Base-by-base conservation (phyloP, 768 basidiomycete genomes). In the Kwoniella sp. region DNA sequence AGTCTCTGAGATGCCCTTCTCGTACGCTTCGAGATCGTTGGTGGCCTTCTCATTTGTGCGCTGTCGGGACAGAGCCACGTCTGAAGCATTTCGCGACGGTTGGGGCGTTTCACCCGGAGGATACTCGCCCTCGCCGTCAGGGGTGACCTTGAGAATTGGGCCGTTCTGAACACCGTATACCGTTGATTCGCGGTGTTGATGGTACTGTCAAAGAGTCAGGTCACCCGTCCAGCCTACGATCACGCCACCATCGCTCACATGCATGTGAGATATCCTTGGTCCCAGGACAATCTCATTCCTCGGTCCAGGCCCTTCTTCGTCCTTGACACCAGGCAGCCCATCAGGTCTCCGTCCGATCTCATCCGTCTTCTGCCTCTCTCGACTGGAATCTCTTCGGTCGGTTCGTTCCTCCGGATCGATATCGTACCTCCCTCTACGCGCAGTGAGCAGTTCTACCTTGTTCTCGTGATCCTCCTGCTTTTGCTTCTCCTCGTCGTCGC, bases 71-170 rank as follows among this genome's bases (percentile, higher is more conserved):
- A 28, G 7, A 15, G 39, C 20, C 12, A n/a, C 12, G n/a, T 45
- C 29, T 19, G 28, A 22, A 12, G 31, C 14, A 8, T 33, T 17
- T 36, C 46, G 34, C 26, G 60, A 60, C 6, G 46, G 53, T 17
- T 37, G 50, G 29, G 67, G 63, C 1, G 60, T 65, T 40, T 68
- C 39, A n/a, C 67, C 67, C 19, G 71, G 69, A n/a, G 67, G 58
- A 20, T 54, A 39, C 49, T 73, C 71, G 2, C 42, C 53, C 47
- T 73, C 71, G 1, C 71, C 71, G 53, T 73, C 71, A 0, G 69
- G 38, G 3, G 71, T 56, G 28, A 73, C 50, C 17, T 60, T 59
- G 22, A 73, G 57, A 26, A 69, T 54, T 27, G 65, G 53, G 31
- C 65, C 56, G 44, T 55, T 37, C 50, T 61, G 38, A n/a, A 64